Evolutionary conservation across 331 rosid genomes (phyloP), one percentile per base, ranked within the genome.

Genomic region (Ulmus americana): DNA sequence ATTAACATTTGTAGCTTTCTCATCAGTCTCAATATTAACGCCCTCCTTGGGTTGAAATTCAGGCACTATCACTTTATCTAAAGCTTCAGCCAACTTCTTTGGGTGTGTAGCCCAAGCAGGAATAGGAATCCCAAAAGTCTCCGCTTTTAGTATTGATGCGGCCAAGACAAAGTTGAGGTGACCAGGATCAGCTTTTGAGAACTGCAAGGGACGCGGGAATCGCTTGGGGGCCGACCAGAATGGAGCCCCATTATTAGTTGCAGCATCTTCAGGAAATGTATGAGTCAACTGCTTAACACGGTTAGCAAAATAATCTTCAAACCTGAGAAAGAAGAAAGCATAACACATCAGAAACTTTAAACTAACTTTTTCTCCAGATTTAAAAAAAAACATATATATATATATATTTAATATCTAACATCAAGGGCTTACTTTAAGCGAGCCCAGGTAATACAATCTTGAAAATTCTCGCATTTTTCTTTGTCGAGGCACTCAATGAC

Each of bases 151-250:
- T 74, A 94, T 81, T 41, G 95, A 74, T 50, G 83, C 97, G 58
- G 97, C 91, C 90, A 82, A 75, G 61, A 83, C 69, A 85, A 80
- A 94, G 59, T 87, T 86, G 28, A 94, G 86, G 77, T 89, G 88
- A 63, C 90, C 81, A 0, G 48, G 69, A 80, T 94, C 98, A 64
- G 86, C 67, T 42, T 83, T 6, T 64, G 97, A 89, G 78, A 89
- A 94, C 85, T 79, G 83, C 59, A 89, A 76, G 1, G 98, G 90
- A 53, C 16, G 97, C 61, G 98, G 98, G 73, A 89, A 94, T 57
- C 98, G 77, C 76, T 94, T 94, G 3, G 98, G 98, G 43, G 98
- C 97, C 48, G 98, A 94, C 98, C 98, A 94, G 82, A 94, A 94
- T 20, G 95, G 95, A 61, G 86, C 83, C 65, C 98, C 98, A 13